Base-by-base conservation (phyloP, 2,329 filamentous ascomycete species). In the Fusarium penzigii region DNA sequence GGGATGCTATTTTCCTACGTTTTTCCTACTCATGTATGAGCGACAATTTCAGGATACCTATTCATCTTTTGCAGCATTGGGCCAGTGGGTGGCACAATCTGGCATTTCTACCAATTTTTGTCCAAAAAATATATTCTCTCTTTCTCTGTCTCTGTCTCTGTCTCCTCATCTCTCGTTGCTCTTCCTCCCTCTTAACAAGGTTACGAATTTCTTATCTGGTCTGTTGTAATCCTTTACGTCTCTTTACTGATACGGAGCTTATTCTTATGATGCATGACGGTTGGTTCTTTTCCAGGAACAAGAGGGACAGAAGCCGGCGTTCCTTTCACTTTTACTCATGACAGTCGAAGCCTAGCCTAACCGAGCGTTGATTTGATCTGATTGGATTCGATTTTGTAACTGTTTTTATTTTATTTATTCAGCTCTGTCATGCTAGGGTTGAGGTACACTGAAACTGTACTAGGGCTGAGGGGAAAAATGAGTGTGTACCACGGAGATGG, bases 1-100 rank as follows among this genome's bases (percentile, higher is more conserved):
- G 10, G 32, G 32, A 36, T 36, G 51, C 52, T 52, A 55, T 61
- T 49, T 61, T 64, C 61, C 56, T 55, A 48, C 49, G 29, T 55
- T 46, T 61, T 50, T 65, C 58, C 62, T 45, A 49, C 48, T 63
- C 49, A 14, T 65, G 61, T 57, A 65, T 49, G 49, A 65, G 64
- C 57, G 57, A 57, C 57, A 56, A 53, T 58, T 60, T 56, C 51
- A 66, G 61, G 66, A 66, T 68, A 68, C 61, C 65, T 51, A 46
- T 25, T 25, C 20, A 25, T 25, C 38, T 55, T 61, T 58, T 53
- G 50, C 53, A 63, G 58, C 52, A 65, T 57, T 49, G 48, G 62
- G 61, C 55, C 55, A 53, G 49, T 59, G 58, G 46, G 49, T 59
- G 58, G 46, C 44, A 49, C 50, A 57, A 53, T 58, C 55, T 59